Conservation (phyloP, 208 protist species). For the Herpetomonas muscarum region DNA sequence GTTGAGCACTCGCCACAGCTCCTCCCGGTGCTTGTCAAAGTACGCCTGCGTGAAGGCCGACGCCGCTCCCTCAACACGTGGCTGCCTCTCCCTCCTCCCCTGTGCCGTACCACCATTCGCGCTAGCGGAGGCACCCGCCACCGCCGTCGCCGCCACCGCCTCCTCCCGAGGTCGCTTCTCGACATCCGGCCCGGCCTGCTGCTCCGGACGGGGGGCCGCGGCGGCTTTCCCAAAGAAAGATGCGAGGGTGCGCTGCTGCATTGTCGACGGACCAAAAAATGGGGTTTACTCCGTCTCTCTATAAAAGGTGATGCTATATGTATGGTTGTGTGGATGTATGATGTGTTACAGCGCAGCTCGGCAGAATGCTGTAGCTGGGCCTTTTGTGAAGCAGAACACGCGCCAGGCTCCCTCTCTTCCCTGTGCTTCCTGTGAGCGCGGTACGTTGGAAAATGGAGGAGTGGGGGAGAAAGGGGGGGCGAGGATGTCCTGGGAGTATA, state of each 20-base stretch:
- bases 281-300: neutral
- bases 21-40: conserved; percentile 11
- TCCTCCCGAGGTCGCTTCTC: neutral
- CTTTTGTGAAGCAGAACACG: no score
- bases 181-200: neutral
- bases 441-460: neutral
- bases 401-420: neutral
- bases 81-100: neutral
- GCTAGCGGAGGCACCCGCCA: no score
- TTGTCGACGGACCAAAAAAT: neutral
- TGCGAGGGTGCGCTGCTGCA: conserved; percentile 10
- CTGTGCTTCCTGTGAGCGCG: neutral
- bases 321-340: no score
- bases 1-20: conserved; percentile 19
- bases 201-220: neutral
- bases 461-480: no score
- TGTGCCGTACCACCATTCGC: neutral
- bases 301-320: no score
- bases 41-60: neutral
- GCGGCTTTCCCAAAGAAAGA: conserved; percentile 12
- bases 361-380: no score
- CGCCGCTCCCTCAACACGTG: neutral
- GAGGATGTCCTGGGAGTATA: conserved; percentile 19
- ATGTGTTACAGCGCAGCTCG: no score
- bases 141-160: neutral